These are phyloP conservation scores for Arxiozyma bovina DNA, from an alignment of 1,139 yeast species.

Conservation along the genomic window DNA sequence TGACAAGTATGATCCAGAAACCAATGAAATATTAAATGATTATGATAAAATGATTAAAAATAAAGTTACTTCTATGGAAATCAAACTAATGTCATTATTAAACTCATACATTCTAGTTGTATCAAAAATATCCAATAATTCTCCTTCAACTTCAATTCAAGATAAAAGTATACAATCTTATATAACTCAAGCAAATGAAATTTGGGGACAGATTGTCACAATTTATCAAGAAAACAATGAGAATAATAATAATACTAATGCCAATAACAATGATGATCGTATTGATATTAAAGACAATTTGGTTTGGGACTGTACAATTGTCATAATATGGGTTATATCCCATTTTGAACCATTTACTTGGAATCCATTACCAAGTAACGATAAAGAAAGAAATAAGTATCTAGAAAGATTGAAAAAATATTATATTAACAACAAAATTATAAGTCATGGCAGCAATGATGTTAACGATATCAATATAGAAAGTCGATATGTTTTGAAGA, in stretches of 20 bases:
- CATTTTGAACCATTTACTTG: constrained; percentile 28
- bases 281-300: constrained; percentile 15
- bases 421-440: constrained; percentile 18
- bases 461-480: not conserved
- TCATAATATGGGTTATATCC: constrained; percentile 23
- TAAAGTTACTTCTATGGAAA: constrained; percentile 11
- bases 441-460: not conserved
- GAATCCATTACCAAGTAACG: constrained; percentile 23
- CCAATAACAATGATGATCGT: constrained; percentile 13
- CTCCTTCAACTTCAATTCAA: constrained; percentile 5
- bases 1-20: not conserved
- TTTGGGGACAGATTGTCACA: constrained; percentile 18
- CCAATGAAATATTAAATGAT: not conserved
- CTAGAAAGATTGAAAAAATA: constrained; percentile 17
- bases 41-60: constrained; percentile 8
- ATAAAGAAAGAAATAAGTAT: constrained; percentile 16
- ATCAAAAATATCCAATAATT: constrained; percentile 7
- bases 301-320: constrained; percentile 25
- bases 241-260: constrained; percentile 3
- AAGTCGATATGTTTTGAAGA: constrained; percentile 15
- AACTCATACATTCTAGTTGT: constrained; percentile 17
- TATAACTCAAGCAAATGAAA: constrained; percentile 9
- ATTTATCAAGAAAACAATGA: constrained; percentile 7
- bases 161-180: constrained; percentile 4
- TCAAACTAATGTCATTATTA: constrained; percentile 20